These are phyloP conservation scores for barley (Hordeum vulgare) DNA, from an alignment of 176 grass and related monocot genomes.

Conservation along the genomic window DNA sequence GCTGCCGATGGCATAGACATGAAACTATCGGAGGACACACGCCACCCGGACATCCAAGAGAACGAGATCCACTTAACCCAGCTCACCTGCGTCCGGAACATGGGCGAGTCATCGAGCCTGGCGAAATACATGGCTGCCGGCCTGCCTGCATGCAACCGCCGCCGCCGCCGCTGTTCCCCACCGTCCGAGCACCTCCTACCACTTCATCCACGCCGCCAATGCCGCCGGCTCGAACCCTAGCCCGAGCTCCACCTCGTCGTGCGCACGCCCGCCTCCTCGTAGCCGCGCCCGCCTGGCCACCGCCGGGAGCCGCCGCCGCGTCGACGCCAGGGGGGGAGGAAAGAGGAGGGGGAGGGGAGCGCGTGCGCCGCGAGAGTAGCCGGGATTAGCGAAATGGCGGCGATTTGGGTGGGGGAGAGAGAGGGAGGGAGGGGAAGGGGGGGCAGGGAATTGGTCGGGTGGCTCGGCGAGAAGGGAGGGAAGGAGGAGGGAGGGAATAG, in stretches of 20 bases:
- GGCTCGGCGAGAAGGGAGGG: no score
- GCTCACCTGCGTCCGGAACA: slow-evolving; percentile 76
- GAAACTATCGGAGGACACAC: neutral
- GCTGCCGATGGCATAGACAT: neutral
- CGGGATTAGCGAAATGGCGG: slow-evolving; percentile 23
- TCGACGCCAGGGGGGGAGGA: neutral
- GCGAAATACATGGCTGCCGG: slow-evolving; percentile 62
- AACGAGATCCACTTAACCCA: slow-evolving; percentile 15
- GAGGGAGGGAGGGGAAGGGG: neutral
- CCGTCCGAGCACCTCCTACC: slow-evolving; percentile 6
- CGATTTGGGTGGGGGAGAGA: slow-evolving; percentile 28
- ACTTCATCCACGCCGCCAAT: slow-evolving; percentile 32
- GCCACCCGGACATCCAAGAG: neutral
- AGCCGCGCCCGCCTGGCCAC: slow-evolving; percentile 13
- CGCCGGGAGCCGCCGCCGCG: neutral
- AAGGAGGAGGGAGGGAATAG: neutral
- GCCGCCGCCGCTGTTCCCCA: neutral
- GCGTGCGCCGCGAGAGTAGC: neutral
- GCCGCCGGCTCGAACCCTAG: neutral
- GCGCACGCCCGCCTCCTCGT: slow-evolving; percentile 2
- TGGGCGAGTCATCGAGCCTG: slow-evolving; percentile 77
- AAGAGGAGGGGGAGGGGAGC: neutral
- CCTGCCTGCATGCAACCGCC: neutral
- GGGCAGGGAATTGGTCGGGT: no score
- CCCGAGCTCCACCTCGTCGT: neutral